Evolutionary conservation across 768 basidiomycete genomes (phyloP).

Genomic region (Russula abietina): DNA sequence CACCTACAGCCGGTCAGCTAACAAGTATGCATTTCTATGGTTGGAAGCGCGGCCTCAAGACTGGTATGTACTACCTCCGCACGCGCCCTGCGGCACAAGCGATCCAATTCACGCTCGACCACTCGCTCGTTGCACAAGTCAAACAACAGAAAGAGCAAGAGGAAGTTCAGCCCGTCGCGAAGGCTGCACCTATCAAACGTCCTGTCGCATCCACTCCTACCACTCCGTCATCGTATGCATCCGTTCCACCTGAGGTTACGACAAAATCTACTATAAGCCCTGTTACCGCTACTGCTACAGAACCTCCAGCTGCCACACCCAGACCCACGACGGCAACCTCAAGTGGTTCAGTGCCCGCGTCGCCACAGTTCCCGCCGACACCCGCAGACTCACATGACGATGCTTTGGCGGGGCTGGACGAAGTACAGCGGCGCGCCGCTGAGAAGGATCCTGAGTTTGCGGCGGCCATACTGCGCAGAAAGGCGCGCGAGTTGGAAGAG

Average conservation of each 20-base stretch:
- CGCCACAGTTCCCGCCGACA: constrained; percentile 27
- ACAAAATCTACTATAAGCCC: background rate
- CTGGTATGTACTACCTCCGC: constrained; percentile 96
- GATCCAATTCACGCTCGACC: constrained; percentile 96
- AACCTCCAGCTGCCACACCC: background rate
- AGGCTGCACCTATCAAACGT: background rate
- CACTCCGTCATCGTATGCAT: background rate
- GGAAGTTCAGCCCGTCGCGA: background rate
- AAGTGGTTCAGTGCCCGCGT: constrained; percentile 30
- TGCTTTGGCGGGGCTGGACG: constrained; percentile 40
- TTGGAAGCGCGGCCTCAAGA: constrained; percentile 99
- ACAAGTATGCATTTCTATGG: constrained; percentile 98
- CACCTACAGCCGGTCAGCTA: constrained; percentile 85
- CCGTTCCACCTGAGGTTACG: constrained; percentile 1
- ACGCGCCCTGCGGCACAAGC: constrained; percentile 93
- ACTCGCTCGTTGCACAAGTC: constrained; percentile 62
- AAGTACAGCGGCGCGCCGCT: constrained; percentile 47
- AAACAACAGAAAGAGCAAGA: constrained; percentile 39
- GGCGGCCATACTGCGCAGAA: constrained; percentile 64
- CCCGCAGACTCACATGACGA: constrained; percentile 21
- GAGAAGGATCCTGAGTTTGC: constrained; percentile 69
- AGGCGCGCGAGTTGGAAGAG: constrained; percentile 70
- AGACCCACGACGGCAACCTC: constrained; percentile 23
- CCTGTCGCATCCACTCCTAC: constrained; percentile 4
- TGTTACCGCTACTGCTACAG: background rate